A percentile compares a stretch with the other conserved stretches of the same genome.
Conservation (phyloP, 441 rosid genomes). For the Melastoma candidum region DNA sequence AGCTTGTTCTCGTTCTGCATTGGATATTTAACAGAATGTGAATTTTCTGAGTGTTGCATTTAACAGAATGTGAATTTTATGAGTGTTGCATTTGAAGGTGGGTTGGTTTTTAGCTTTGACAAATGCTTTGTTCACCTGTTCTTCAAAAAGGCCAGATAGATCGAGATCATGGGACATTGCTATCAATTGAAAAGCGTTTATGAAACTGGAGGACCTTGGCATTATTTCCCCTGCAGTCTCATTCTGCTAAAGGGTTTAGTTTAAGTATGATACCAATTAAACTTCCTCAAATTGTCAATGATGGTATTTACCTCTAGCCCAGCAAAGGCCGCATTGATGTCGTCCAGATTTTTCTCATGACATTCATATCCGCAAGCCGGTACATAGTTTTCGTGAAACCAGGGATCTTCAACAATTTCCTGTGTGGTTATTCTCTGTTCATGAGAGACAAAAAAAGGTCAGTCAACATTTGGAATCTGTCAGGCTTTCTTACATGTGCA, state of each 20-base stretch:
- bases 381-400: slow-evolving; percentile 58
- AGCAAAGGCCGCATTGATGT: slow-evolving; percentile 49
- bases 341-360: slow-evolving; percentile 35
- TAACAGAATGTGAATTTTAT: background rate
- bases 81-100: background rate
- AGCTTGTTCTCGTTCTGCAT: slow-evolving; percentile 57
- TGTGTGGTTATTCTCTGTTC: slow-evolving; percentile 52
- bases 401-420: slow-evolving; percentile 58
- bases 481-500: too few species aligned
- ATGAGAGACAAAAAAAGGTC: background rate
- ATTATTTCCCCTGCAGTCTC: slow-evolving; percentile 30
- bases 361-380: slow-evolving; percentile 40
- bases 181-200: slow-evolving; percentile 85
- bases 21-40: background rate
- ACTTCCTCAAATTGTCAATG: too few species aligned
- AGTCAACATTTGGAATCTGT: background rate
- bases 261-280: too few species aligned
- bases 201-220: slow-evolving; percentile 50
- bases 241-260: slow-evolving; percentile 34
- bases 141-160: slow-evolving; percentile 85
- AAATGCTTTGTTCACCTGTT: slow-evolving; percentile 33
- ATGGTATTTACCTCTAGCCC: slow-evolving; percentile 37
- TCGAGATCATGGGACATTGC: slow-evolving; percentile 91
- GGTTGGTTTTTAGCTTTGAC: background rate
- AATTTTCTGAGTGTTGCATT: slow-evolving; percentile 1